Evolutionary conservation across 73 alveolate genomes (phyloP).

Genomic region (Tetrahymena elliotti): DNA sequence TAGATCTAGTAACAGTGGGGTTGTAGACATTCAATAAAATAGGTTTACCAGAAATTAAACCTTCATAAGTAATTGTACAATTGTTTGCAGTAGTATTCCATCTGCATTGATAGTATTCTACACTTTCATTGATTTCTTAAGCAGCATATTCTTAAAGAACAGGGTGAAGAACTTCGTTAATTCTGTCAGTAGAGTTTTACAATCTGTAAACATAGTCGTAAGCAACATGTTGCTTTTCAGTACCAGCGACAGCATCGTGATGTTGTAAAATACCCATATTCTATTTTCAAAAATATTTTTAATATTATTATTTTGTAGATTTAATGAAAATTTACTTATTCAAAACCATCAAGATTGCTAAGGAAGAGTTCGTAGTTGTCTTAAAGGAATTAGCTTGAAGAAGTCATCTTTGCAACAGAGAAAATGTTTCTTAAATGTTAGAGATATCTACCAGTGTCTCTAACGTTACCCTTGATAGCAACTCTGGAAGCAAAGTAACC

Average conservation of each 20-base stretch:
- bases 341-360: not conserved
- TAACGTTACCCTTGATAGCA: conserved; percentile 59
- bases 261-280: conserved; percentile 55
- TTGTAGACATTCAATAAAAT: conserved; percentile 12
- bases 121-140: conserved; percentile 12
- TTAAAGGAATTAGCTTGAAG: not conserved
- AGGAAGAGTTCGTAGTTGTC: not conserved
- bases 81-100: conserved; percentile 11
- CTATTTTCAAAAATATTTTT: not conserved
- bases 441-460: conserved; percentile 37
- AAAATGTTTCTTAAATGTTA: conserved; percentile 11
- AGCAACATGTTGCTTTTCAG: conserved; percentile 75
- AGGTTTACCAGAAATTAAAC: conserved; percentile 3
- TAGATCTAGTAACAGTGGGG: not conserved
- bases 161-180: conserved; percentile 14
- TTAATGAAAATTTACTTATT: not conserved
- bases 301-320: too few relatives aligned
- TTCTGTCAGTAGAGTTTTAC: not conserved
- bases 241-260: conserved; percentile 92
- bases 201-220: conserved; percentile 53
- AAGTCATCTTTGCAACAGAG: not conserved
- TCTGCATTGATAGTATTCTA: conserved; percentile 9
- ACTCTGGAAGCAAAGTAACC: conserved; percentile 91
- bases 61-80: conserved; percentile 2
- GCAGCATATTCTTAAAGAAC: conserved; percentile 9